Evolutionary conservation across 1,139 yeast genomes (phyloP).

Genomic region (Saccharomycopsis hybrid): DNA sequence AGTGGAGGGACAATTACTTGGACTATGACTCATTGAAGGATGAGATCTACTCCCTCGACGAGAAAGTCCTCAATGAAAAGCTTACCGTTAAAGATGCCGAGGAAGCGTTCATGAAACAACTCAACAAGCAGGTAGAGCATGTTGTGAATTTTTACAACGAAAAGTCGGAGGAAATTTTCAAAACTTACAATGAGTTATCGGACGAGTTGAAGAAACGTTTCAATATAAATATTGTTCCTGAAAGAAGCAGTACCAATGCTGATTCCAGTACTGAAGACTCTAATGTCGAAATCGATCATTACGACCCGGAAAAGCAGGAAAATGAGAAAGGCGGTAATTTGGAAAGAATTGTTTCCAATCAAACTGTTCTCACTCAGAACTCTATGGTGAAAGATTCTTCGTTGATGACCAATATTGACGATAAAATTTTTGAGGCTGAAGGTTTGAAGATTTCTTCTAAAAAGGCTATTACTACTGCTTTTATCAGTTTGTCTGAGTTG

Average conservation of each 20-base stretch:
- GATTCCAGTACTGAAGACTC: neutral
- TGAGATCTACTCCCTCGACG: conserved; percentile 53
- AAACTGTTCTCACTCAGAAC: conserved; percentile 3
- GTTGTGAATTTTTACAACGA: conserved; percentile 48
- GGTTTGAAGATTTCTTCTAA: conserved; percentile 42
- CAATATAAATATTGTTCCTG: neutral
- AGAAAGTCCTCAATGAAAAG: conserved; percentile 34
- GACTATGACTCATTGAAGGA: conserved; percentile 60
- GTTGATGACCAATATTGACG: conserved; percentile 7
- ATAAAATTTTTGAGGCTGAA: conserved; percentile 17
- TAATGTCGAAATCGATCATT: neutral
- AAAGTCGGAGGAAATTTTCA: conserved; percentile 2
- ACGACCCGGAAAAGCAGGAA: conserved; percentile 29
- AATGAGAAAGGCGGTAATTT: conserved; percentile 24
- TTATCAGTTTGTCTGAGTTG: conserved; percentile 55
- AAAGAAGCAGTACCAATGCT: neutral
- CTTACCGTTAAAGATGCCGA: conserved; percentile 26
- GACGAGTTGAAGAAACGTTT: conserved; percentile 1
- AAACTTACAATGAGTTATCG: neutral
- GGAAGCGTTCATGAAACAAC: conserved; percentile 42
- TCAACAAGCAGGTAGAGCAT: conserved; percentile 49
- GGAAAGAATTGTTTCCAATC: conserved; percentile 17
- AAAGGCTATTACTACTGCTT: conserved; percentile 49
- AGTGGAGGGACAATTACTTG: conserved; percentile 65
- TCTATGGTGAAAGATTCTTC: conserved; percentile 3